Conservation (phyloP, 2,329 filamentous ascomycete genomes). For the Stagonosporopsis vannaccii region DNA sequence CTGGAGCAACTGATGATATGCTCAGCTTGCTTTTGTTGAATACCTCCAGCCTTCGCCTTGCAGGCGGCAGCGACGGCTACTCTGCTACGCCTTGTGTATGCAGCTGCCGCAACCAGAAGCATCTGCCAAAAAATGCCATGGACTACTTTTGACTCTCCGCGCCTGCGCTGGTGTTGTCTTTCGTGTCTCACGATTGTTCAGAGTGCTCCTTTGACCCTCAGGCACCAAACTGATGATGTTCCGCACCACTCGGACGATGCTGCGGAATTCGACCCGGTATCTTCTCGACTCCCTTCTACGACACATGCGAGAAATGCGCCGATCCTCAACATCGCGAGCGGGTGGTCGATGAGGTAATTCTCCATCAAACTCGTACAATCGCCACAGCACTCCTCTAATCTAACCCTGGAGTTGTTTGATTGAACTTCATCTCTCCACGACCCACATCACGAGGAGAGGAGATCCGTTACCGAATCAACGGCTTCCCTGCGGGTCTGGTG, state of each 20-base stretch:
- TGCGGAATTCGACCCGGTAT: neutral
- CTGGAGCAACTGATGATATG: neutral
- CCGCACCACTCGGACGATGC: neutral
- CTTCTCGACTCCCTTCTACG: neutral
- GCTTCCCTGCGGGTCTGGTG: conserved; percentile 6
- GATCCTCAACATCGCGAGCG: neutral
- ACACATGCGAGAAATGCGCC: neutral
- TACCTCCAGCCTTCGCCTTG: neutral
- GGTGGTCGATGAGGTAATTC: neutral
- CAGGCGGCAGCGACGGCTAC: conserved; percentile 3
- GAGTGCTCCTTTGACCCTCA: neutral
- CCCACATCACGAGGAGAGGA: conserved; percentile 3
- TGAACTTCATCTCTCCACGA: conserved; percentile 16
- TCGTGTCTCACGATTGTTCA: conserved; percentile 9
- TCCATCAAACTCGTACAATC: conserved; percentile 11
- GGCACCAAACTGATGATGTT: conserved; percentile 6
- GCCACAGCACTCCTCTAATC: conserved; percentile 8
- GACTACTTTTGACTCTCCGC: neutral
- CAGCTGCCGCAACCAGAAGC: conserved; percentile 2
- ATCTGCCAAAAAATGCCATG: neutral
- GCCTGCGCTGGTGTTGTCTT: neutral
- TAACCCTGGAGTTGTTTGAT: conserved; percentile 12
- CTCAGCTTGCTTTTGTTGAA: neutral
- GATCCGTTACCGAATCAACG: conserved; percentile 10
- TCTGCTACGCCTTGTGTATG: conserved; percentile 9